phyloP scores from a whole-genome alignment of 345 rosid species.

The Eucalyptus marginata region DNA sequence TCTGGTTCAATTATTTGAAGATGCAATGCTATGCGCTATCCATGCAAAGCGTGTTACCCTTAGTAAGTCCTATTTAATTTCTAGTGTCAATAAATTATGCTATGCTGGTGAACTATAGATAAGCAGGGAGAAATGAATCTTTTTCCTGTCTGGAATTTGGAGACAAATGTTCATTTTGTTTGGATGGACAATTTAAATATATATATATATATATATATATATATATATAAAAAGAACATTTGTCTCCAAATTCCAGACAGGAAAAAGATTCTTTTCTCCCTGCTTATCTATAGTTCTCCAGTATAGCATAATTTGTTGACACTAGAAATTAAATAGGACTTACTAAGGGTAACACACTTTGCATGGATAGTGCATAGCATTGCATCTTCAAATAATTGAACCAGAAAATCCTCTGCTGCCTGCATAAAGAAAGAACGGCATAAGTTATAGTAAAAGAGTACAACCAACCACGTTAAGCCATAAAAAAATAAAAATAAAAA shows the following conservation, averaged over 20 bases:
- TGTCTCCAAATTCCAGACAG: not conserved
- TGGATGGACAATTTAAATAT: too few species aligned
- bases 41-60: constrained; percentile 92
- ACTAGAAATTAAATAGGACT: constrained; percentile 6
- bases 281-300: not conserved
- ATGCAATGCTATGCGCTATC: constrained; percentile 79
- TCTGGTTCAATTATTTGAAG: constrained; percentile 60
- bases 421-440: constrained; percentile 3
- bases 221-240: not conserved
- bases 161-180: too few species aligned
- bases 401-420: constrained; percentile 86
- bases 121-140: too few species aligned
- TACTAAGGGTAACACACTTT: constrained; percentile 86
- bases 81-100: not conserved
- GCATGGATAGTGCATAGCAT: constrained; percentile 93
- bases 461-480: not conserved
- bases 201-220: too few species aligned
- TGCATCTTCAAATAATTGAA: constrained; percentile 64
- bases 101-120: not conserved
- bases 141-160: too few species aligned
- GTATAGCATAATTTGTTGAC: not conserved
- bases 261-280: not conserved
- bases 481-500: not conserved
- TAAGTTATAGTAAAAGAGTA: not conserved
- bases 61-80: constrained; percentile 35